Base-by-base conservation (phyloP, 345 rosid genomes). In the Eutrema japonicum region DNA sequence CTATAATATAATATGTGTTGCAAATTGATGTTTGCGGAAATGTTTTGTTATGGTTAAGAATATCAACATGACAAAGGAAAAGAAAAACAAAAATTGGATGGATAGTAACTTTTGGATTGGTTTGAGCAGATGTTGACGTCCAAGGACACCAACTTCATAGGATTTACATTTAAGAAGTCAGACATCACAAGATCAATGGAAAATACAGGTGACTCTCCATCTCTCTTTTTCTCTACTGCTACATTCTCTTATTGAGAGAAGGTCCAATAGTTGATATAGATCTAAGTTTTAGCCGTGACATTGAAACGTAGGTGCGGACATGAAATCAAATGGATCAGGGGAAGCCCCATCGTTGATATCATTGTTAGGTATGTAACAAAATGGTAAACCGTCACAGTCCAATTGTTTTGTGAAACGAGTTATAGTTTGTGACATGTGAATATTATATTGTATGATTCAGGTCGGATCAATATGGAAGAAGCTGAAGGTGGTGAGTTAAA, bases 81-180 rank as follows among this genome's bases (percentile, higher is more conserved):
- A 18, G 1, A 18, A 14, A 14, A 35, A 51, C 5, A 32, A 32
- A 37, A 41, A 65, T 56, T 66, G 27, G 53, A 58, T 66, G 27
- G 53, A 58, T 58, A 29, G 45, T 50, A 69, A 47, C 14, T 14
- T 61, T n/a, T 61, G 16, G 5, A 77, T 62, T 72, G 35, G 35
- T 78, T 78, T 56, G 71, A 74, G 76, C 93, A 95, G 97, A 95
- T 95, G 97, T 73, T 95, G 86, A 84, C 99, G 52, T 95, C 97
- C 18, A 95, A 84, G 78, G 99, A 95, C 77, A 84, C 79, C 68
- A 89, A 92, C 72, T 95, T 95, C 88, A 88, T 95, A 16, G 99
- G 99, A 80, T 92, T 87, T 75, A 95, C 99, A 50, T 95, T 78
- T 78, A 90, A 85, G 81, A 92, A 95, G 78, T 91, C 97, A 45